Conservation (phyloP, 2,329 filamentous ascomycete species). For the Akanthomyces muscarius region DNA sequence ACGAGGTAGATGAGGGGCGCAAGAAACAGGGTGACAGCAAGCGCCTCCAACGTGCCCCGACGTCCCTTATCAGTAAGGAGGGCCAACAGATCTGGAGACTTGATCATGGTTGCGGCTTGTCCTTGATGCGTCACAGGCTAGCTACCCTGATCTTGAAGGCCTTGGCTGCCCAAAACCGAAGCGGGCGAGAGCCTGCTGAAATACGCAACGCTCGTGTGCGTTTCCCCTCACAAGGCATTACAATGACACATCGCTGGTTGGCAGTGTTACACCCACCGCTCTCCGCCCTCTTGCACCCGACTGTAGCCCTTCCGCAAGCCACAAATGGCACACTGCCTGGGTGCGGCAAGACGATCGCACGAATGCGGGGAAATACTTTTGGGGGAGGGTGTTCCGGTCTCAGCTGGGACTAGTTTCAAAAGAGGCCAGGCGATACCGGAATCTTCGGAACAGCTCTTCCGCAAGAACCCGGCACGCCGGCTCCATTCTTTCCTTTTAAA, state of each 20-base stretch:
- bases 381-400: not conserved
- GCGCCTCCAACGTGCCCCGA: slow-evolving; percentile 19
- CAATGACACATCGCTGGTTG: slow-evolving; percentile 12
- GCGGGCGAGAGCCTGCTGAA: not conserved
- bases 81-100: not conserved
- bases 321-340: not conserved
- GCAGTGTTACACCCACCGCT: not conserved
- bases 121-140: not conserved
- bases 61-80: slow-evolving; percentile 6
- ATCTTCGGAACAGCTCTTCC: slow-evolving; percentile 6
- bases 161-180: not conserved
- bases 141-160: no score
- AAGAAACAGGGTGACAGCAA: slow-evolving; percentile 23
- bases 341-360: not conserved
- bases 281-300: not conserved
- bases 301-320: not conserved
- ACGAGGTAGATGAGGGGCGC: slow-evolving; percentile 42
- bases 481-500: not conserved
- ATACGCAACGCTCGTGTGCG: not conserved
- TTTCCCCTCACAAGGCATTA: not conserved
- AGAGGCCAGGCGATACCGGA: not conserved
- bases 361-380: not conserved
- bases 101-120: not conserved
- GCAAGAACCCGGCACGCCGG: not conserved
- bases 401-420: not conserved